These are phyloP conservation scores for Copromyces sp. DNA, from an alignment of 495 filamentous ascomycete genomes.

Conservation along the genomic window DNA sequence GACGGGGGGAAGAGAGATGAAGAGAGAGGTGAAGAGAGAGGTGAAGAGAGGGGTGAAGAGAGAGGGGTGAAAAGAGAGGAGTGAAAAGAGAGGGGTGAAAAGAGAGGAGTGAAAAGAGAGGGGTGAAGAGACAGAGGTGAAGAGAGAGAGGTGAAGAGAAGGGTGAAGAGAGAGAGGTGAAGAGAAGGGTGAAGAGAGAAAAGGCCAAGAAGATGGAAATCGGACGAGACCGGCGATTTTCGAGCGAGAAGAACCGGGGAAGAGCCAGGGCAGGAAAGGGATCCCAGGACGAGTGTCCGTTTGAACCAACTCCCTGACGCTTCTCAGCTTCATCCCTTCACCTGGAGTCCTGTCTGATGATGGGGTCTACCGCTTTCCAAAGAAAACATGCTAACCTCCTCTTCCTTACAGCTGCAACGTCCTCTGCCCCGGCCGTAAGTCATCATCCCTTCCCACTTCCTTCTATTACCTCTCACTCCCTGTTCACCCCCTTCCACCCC, in stretches of 20 bases:
- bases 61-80: not conserved
- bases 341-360: not conserved
- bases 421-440: slow-evolving; percentile 57
- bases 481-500: too few species aligned
- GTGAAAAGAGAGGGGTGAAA: not conserved
- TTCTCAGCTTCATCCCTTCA: too few species aligned
- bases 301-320: too few species aligned
- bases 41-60: not conserved
- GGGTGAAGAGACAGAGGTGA: not conserved
- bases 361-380: slow-evolving; percentile 15
- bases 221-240: too few species aligned
- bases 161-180: not conserved
- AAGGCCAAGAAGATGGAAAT: too few species aligned
- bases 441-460: not conserved
- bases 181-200: not conserved
- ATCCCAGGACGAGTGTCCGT: too few species aligned
- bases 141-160: not conserved
- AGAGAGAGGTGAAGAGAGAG: not conserved
- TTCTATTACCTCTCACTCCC: not conserved
- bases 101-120: too few species aligned
- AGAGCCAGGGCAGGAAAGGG: too few species aligned
- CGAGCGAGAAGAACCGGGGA: too few species aligned
- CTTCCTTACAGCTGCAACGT: slow-evolving; percentile 40
- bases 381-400: slow-evolving; percentile 6
- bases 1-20: not conserved